Base-by-base conservation (phyloP, 192 early-diverging fungal genomes). In the Gamsiella multidivaricata region DNA sequence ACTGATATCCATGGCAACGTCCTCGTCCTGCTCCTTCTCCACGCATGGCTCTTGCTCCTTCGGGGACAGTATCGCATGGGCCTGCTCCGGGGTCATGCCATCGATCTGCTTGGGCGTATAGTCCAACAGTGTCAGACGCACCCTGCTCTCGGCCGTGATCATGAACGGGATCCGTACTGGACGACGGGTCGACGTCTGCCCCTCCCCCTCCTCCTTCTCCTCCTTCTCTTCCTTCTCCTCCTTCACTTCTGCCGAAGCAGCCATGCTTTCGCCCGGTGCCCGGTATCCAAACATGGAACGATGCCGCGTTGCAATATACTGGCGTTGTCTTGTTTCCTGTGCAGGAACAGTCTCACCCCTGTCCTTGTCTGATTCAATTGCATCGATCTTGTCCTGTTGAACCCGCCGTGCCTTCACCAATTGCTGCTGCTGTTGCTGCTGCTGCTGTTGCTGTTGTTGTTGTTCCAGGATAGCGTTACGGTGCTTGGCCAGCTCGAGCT, bases 201-300 rank as follows among this genome's bases (percentile, higher is more conserved):
- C 32, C 17, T 9, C 54, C 5, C 8, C 23, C 32, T 28, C 17
- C n/a, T 17, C 20, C 32, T 7, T 28, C 33, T 36, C 54, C 33
- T 63, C 61, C 33, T 17, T 29, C 14, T 63, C 61, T 22, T 17
- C 26, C 14, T 63, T 31, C 12, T 51, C 15, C 33, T 63, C 32
- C 9, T 23, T 41, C 52, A 31, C 11, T 22, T 23, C 11, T 28
- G 9, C 28, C 10, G 25, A 22, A 7, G 7, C 25, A 10, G 22
- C 52, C 28, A 22, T 31, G 3, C 5, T 50, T n/a, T 67, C 57
- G 8, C 61, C 65, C 14, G 74, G 74, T 2, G 65, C 66, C 5
- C 66, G 34, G 53, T 78, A 78, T 47, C 74, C 74, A 65, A 69
- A 78, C 59, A 69, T 59, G 33, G 74, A 52, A 2, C 74, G 61